phyloP scores from a whole-genome alignment of 768 basidiomycete genomes.

The Inosperma sp. region DNA sequence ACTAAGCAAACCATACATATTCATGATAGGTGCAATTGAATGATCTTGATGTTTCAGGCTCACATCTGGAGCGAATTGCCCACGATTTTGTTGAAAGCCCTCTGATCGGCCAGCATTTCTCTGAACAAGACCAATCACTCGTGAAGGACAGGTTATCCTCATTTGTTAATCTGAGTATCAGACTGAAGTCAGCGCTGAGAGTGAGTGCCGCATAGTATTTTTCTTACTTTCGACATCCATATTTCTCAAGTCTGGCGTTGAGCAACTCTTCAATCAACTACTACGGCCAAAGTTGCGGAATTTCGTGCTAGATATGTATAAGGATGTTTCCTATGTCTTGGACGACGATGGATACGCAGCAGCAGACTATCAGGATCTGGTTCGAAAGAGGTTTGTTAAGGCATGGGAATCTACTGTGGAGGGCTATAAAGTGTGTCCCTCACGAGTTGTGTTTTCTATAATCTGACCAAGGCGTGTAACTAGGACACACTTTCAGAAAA shows the following conservation, averaged over 20 bases:
- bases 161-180: conserved; percentile 51
- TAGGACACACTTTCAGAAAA: conserved; percentile 84
- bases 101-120: conserved; percentile 62
- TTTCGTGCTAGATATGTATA: conserved; percentile 83
- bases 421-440: conserved; percentile 68
- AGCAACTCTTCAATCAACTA: conserved; percentile 94
- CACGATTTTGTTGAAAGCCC: conserved; percentile 56
- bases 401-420: conserved; percentile 83
- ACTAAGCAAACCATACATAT: conserved; percentile 1
- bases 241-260: conserved; percentile 63
- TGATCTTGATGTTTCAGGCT: conserved; percentile 88
- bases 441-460: background rate
- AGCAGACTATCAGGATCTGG: conserved; percentile 81
- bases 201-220: conserved; percentile 36
- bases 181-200: conserved; percentile 69
- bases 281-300: conserved; percentile 83
- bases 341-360: conserved; percentile 84
- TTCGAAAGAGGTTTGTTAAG: conserved; percentile 87
- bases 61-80: conserved; percentile 80
- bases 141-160: conserved; percentile 47
- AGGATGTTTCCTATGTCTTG: conserved; percentile 80
- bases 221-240: no score
- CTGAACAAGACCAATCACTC: conserved; percentile 47
- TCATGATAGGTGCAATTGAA: conserved; percentile 73
- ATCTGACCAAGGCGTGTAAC: conserved; percentile 6